Evolutionary conservation across 495 filamentous ascomycete genomes (phyloP), one percentile per base, ranked within the genome.

Genomic region (Corynascus novoguineensis): DNA sequence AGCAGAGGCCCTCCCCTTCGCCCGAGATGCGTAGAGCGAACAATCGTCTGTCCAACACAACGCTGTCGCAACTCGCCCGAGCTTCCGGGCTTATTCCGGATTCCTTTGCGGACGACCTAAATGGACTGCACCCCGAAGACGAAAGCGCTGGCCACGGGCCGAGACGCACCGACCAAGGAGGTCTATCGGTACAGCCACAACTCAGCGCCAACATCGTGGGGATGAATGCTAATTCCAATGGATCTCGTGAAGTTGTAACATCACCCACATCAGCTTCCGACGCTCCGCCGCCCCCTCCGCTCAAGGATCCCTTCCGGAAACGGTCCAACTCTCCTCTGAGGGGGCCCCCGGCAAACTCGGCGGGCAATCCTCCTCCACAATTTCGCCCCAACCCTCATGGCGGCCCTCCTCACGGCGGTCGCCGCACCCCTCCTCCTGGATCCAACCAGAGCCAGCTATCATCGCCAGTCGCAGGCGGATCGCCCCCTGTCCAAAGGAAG

Each of bases 41-140:
- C 53, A 89, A 84, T 60, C 83, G 89, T 11, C 83, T 97, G 71
- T 95, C 92, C 22, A 76, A 82, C 54, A 85, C 83, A 5, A 97
- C 92, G 15, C 76, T 97, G 9, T 77, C 83, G 2, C 89, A 95
- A 64, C 66, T 97, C 48, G 80, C 81, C 29, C 85, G 83, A 38
- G 86, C 86, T 37, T 82, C 81, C 15, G 80, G 76, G 19, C 63
- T 81, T 58, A 56, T 29, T 29, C 67, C 63, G 9, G 64, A 62
- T n/a, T 50, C 49, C 25, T 61, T 62, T 27, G 22, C 58, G 15
- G 56, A 64, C 35, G 61, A 61, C 6, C 10, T 34, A 31, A 19
- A 48, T 19, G 62, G 61, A 50, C 52, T 53, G 6, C 54, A 59
- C 58, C 64, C 60, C 62, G 71, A 57, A 57, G 68, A 64, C 58